Percentiles rank a stretch among this genome's conserved stretches.
Conservation (phyloP, 495 filamentous ascomycete species). For the Penicillium ucsense region DNA sequence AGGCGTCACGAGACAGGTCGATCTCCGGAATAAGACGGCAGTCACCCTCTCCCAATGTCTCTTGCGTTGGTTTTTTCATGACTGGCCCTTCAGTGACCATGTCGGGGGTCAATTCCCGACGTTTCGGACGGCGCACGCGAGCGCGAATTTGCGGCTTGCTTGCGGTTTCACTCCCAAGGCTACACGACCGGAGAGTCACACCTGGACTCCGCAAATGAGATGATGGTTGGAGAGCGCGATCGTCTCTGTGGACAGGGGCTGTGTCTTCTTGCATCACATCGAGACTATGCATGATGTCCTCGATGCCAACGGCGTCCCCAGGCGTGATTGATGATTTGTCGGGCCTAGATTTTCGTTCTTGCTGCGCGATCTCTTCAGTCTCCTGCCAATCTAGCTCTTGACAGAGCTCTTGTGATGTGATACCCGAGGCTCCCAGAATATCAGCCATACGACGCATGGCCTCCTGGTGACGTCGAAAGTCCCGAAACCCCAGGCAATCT, state of each 20-base stretch:
- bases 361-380: slow-evolving; percentile 31
- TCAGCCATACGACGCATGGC: slow-evolving; percentile 68
- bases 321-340: slow-evolving; percentile 12
- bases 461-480: slow-evolving; percentile 58
- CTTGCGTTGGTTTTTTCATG: slow-evolving; percentile 23
- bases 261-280: slow-evolving; percentile 16
- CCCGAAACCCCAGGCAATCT: slow-evolving; percentile 83
- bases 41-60: slow-evolving; percentile 64
- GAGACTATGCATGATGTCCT: slow-evolving; percentile 29
- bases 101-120: slow-evolving; percentile 20
- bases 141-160: slow-evolving; percentile 20
- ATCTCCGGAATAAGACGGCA: slow-evolving; percentile 65
- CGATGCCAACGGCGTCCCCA: slow-evolving; percentile 18
- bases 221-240: too few species aligned
- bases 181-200: background rate
- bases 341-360: slow-evolving; percentile 1
- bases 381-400: slow-evolving; percentile 41
- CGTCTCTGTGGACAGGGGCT: too few species aligned
- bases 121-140: slow-evolving; percentile 24
- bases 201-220: too few species aligned
- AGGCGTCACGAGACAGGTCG: slow-evolving; percentile 47
- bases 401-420: slow-evolving; percentile 49
- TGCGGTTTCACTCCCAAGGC: slow-evolving; percentile 12
- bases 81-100: background rate
- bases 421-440: slow-evolving; percentile 60